Base-by-base conservation (phyloP, 805 yeast genomes). In the Pichia manshurica region DNA sequence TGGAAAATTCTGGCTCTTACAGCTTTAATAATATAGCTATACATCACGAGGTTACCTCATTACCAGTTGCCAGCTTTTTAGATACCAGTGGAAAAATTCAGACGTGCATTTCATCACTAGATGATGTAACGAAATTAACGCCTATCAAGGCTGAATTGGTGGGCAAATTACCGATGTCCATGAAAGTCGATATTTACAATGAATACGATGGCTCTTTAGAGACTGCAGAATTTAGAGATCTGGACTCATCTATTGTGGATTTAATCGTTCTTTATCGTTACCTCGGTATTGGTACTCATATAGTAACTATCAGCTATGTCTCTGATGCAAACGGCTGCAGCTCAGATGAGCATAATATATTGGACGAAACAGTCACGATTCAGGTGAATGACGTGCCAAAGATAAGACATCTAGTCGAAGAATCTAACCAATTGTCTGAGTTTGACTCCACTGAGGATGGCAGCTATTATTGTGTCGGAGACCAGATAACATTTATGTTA, bases 391-490 rank as follows among this genome's bases (percentile, higher is more conserved):
- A 86, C 55, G 81, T 82, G 9, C 96, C 97, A 8, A 75, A 78
- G 52, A 81, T 90, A 7, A 67, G 66, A 44, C 68, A 65, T 36
- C 35, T 65, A n/a, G 43, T 57, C 16, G 69, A 48, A 64, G 73
- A 61, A 66, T 51, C 69, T 66, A 48, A 58, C 9, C 55, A 50
- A 32, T 41, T 55, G 42, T 33, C 57, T 1, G 64, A 61, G n/a
- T 33, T 47, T n/a, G 54, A 36, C 35, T 44, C 44, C 5, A 12
- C 12, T 20, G 45, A 21, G 16, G 36, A 39, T 21, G 23, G 13
- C 4, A 55, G 51, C 33, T 77, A 84, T 57, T 84, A 81, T 59
- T 93, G 99, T 74, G 96, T 91, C 23, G 99, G 99, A 10, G 98
- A 91, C 52, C 84, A 85, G 51, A 78, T 93, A 22, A 73, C 84